A percentile compares a stretch with the other conserved stretches of the same genome.
phyloP scores from a whole-genome alignment of 208 protist species.

The Crithidia expoeki region DNA sequence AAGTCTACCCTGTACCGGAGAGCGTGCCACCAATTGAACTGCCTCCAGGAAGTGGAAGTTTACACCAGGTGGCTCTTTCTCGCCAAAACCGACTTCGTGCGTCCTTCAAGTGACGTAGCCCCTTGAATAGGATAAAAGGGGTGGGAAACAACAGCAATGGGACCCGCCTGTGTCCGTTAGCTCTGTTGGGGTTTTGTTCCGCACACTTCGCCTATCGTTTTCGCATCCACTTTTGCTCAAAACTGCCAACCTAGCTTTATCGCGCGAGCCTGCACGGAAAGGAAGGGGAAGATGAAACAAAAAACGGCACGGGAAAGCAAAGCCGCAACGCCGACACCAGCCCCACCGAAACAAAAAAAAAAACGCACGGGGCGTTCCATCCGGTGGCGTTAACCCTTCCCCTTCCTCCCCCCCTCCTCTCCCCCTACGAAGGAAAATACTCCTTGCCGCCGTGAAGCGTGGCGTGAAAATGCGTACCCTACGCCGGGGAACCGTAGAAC shows the following conservation, averaged over 20 bases:
- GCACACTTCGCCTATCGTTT: too few species aligned
- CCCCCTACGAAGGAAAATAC: neutral
- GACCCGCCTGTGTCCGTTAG: too few species aligned
- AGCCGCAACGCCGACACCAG: neutral
- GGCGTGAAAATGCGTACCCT: too few species aligned
- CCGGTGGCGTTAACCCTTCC: neutral
- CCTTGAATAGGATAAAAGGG: neutral
- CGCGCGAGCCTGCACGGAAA: neutral
- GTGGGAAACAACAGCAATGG: too few species aligned
- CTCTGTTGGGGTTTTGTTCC: too few species aligned
- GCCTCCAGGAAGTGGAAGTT: conserved; percentile 30
- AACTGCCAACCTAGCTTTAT: too few species aligned
- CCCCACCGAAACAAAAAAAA: neutral
- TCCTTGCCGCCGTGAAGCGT: too few species aligned
- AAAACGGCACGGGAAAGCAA: neutral
- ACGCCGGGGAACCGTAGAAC: too few species aligned
- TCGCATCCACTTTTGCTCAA: too few species aligned
- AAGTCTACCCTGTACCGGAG: conserved; percentile 44
- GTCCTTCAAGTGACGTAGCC: conserved; percentile 16
- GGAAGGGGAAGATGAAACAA: neutral
- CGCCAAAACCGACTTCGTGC: conserved; percentile 16
- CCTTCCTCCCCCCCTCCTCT: too few species aligned
- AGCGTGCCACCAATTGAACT: conserved; percentile 53
- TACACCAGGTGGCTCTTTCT: conserved; percentile 1
- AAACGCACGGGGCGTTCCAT: too few species aligned